Evolutionary conservation across 2,329 filamentous ascomycete genomes (phyloP).

Genomic region (Claviceps arundinis): DNA sequence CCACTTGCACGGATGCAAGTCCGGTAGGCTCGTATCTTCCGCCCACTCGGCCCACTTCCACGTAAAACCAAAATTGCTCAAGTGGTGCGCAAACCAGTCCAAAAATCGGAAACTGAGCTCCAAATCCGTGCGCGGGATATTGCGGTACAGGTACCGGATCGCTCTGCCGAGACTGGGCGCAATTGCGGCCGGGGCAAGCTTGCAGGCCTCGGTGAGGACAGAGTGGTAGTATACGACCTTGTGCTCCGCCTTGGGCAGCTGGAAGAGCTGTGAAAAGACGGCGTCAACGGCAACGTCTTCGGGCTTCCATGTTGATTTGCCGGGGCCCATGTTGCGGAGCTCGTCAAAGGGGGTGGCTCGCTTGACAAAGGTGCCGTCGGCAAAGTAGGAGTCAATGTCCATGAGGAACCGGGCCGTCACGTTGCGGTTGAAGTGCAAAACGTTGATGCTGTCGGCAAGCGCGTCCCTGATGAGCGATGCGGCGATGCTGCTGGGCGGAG

Average conservation of each 20-base stretch:
- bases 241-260: slow-evolving; percentile 75
- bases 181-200: slow-evolving; percentile 90
- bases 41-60: slow-evolving; percentile 99
- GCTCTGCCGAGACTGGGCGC: slow-evolving; percentile 86
- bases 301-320: slow-evolving; percentile 80
- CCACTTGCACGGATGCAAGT: slow-evolving; percentile 76
- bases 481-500: slow-evolving; percentile 60
- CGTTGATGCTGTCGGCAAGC: slow-evolving; percentile 85
- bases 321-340: slow-evolving; percentile 53
- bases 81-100: slow-evolving; percentile 95
- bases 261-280: slow-evolving; percentile 88
- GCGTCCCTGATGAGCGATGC: slow-evolving; percentile 75
- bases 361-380: slow-evolving; percentile 80
- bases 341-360: slow-evolving; percentile 87
- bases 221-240: slow-evolving; percentile 96
- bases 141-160: slow-evolving; percentile 82
- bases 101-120: slow-evolving; percentile 79
- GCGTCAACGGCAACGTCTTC: slow-evolving; percentile 97
- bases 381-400: slow-evolving; percentile 90
- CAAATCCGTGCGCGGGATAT: slow-evolving; percentile 68
- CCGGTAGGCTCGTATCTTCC: slow-evolving; percentile 65
- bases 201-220: slow-evolving; percentile 87
- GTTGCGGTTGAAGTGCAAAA: slow-evolving; percentile 84
- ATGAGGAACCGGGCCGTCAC: slow-evolving; percentile 79
- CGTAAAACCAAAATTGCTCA: slow-evolving; percentile 97